phyloP scores from a whole-genome alignment of 2,329 filamentous ascomycete genomes.

The Bipolaris oryzae region DNA sequence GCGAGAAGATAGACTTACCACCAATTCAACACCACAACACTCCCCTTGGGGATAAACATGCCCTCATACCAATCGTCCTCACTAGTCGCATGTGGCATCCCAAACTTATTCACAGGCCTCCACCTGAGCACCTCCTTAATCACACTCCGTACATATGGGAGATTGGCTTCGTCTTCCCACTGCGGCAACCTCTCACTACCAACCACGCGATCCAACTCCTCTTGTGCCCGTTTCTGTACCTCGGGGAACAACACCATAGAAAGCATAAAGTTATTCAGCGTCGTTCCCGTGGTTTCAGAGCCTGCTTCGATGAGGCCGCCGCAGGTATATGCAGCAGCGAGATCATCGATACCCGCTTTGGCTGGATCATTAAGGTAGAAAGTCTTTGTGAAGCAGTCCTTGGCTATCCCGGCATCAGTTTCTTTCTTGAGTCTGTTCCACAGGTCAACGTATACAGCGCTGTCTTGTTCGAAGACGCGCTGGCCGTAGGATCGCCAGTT shows the following conservation, averaged over 20 bases:
- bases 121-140: slow-evolving; percentile 43
- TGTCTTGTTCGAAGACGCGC: slow-evolving; percentile 39
- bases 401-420: slow-evolving; percentile 37
- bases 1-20: slow-evolving; percentile 27
- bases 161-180: slow-evolving; percentile 37
- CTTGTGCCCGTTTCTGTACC: slow-evolving; percentile 33
- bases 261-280: slow-evolving; percentile 40
- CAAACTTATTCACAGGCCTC: slow-evolving; percentile 41
- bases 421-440: slow-evolving; percentile 42
- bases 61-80: slow-evolving; percentile 49
- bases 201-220: slow-evolving; percentile 40
- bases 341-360: slow-evolving; percentile 43
- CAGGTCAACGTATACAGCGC: slow-evolving; percentile 40
- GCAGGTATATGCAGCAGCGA: slow-evolving; percentile 43
- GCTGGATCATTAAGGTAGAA: slow-evolving; percentile 43
- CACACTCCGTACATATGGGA: slow-evolving; percentile 46
- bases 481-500: slow-evolving; percentile 38
- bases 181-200: slow-evolving; percentile 38
- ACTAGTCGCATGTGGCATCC: slow-evolving; percentile 43
- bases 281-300: slow-evolving; percentile 40
- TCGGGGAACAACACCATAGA: slow-evolving; percentile 39
- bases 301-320: slow-evolving; percentile 45
- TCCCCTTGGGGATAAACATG: slow-evolving; percentile 48
- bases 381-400: slow-evolving; percentile 44
- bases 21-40: slow-evolving; percentile 42